Evolutionary conservation across 352 stramenopile genomes (phyloP).

Genomic region (Phytophthora pseudosyringae): DNA sequence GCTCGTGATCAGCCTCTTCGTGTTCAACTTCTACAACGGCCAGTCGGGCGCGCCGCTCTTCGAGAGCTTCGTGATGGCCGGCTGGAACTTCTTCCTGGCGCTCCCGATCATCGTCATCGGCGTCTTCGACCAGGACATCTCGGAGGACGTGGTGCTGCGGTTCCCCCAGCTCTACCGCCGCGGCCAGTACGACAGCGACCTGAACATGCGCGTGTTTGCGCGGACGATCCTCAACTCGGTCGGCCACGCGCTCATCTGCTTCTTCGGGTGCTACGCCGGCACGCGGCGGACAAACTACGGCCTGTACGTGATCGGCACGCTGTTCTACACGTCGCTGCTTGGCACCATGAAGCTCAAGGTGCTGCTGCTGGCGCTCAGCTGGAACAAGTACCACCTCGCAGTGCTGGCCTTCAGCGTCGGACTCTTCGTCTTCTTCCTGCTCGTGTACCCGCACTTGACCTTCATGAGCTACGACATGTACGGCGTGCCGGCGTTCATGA

Average conservation of each 20-base stretch:
- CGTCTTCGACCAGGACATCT: conserved; percentile 76
- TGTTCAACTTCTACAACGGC: conserved; percentile 93
- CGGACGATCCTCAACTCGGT: conserved; percentile 61
- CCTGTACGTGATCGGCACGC: conserved; percentile 59
- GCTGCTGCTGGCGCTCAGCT: conserved; percentile 61
- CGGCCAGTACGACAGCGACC: conserved; percentile 57
- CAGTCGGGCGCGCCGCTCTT: conserved; percentile 88
- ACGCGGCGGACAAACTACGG: conserved; percentile 31
- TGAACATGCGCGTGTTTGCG: conserved; percentile 66
- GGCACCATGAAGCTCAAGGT: conserved; percentile 81
- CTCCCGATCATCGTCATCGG: conserved; percentile 90
- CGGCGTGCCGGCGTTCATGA: conserved; percentile 54
- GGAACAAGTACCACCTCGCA: conserved; percentile 65
- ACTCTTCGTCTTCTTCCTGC: conserved; percentile 74
- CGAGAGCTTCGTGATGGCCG: conserved; percentile 80
- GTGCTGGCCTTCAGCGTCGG: conserved; percentile 60
- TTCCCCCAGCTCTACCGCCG: conserved; percentile 67
- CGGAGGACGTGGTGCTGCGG: conserved; percentile 45
- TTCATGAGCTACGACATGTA: conserved; percentile 78
- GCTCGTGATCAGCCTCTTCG: conserved; percentile 93
- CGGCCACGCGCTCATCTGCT: conserved; percentile 62
- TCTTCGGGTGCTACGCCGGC: conserved; percentile 55
- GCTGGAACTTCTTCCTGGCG: conserved; percentile 89
- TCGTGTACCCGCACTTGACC: conserved; percentile 67
- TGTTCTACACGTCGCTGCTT: conserved; percentile 74